phyloP scores from a whole-genome alignment of 1,284 basidiomycete genomes.

The Schizopora paradoxa region DNA sequence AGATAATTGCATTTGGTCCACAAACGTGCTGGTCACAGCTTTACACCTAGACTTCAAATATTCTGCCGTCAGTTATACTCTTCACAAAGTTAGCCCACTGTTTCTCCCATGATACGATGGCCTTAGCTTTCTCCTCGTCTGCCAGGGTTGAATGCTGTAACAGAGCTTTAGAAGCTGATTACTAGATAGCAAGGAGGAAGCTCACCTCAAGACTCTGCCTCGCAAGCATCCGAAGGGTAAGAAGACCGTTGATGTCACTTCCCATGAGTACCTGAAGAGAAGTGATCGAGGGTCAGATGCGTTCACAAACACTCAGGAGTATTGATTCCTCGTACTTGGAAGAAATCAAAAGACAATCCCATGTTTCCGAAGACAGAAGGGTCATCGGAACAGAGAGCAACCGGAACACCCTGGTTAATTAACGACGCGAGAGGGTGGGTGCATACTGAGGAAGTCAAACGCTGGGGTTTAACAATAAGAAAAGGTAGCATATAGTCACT shows the following conservation, averaged over 20 bases:
- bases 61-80: constrained; percentile 29
- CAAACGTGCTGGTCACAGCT: too few species aligned
- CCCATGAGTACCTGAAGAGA: constrained; percentile 49
- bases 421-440: constrained; percentile 67
- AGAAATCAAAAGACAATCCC: constrained; percentile 70
- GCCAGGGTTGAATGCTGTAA: constrained; percentile 40
- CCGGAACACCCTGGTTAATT: constrained; percentile 63
- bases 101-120: constrained; percentile 44
- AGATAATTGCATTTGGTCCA: too few species aligned
- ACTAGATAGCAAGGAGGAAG: not conserved
- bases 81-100: constrained; percentile 51
- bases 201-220: constrained; percentile 57
- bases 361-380: constrained; percentile 73
- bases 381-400: constrained; percentile 69
- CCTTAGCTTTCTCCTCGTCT: constrained; percentile 40
- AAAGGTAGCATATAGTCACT: too few species aligned
- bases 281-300: constrained; percentile 1
- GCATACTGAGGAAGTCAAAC: constrained; percentile 67
- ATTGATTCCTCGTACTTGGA: constrained; percentile 42
- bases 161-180: not conserved
- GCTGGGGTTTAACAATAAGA: constrained; percentile 32
- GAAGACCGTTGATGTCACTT: constrained; percentile 59
- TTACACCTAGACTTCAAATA: too few species aligned
- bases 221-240: constrained; percentile 54
- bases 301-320: constrained; percentile 11